Evolutionary conservation across 2,329 filamentous ascomycete genomes (phyloP).

Genomic region (Cladosporium sp.): DNA sequence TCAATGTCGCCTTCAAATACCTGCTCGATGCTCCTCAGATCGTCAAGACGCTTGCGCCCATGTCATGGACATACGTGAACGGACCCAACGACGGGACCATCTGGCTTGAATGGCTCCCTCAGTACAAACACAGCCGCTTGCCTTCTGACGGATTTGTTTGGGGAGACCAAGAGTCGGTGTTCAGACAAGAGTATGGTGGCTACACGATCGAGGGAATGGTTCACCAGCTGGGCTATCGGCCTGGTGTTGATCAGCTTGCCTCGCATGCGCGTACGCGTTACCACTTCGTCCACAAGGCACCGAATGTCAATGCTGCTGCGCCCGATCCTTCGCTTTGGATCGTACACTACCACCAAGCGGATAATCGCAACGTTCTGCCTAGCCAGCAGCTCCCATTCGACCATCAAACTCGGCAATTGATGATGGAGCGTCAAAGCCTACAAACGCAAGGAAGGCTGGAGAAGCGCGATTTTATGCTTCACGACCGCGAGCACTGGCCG

Average conservation of each 20-base stretch:
- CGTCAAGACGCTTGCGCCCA: slow-evolving; percentile 77
- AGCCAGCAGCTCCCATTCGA: slow-evolving; percentile 63
- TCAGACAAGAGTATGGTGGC: slow-evolving; percentile 70
- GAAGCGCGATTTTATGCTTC: slow-evolving; percentile 92
- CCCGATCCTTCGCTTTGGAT: slow-evolving; percentile 86
- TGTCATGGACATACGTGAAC: slow-evolving; percentile 92
- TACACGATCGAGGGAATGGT: slow-evolving; percentile 85
- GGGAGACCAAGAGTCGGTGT: slow-evolving; percentile 77
- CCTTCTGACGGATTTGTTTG: slow-evolving; percentile 92
- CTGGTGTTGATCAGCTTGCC: slow-evolving; percentile 69
- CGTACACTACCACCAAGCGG: slow-evolving; percentile 80
- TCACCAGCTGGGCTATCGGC: slow-evolving; percentile 77
- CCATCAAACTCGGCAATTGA: slow-evolving; percentile 59
- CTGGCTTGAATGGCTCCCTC: slow-evolving; percentile 85
- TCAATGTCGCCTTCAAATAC: slow-evolving; percentile 78
- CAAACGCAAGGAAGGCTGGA: slow-evolving; percentile 75
- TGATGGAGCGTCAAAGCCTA: slow-evolving; percentile 63
- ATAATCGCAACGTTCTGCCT: slow-evolving; percentile 72
- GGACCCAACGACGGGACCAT: slow-evolving; percentile 78
- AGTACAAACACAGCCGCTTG: slow-evolving; percentile 70
- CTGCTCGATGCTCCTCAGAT: slow-evolving; percentile 81
- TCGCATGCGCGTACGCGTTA: slow-evolving; percentile 82
- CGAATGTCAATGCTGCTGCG: slow-evolving; percentile 67
- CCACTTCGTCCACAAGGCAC: slow-evolving; percentile 74
- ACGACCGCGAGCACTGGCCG: slow-evolving; percentile 88